Base-by-base conservation (phyloP, 225 moss, liverwort and hornwort genomes). In the Climacium dendroides region DNA sequence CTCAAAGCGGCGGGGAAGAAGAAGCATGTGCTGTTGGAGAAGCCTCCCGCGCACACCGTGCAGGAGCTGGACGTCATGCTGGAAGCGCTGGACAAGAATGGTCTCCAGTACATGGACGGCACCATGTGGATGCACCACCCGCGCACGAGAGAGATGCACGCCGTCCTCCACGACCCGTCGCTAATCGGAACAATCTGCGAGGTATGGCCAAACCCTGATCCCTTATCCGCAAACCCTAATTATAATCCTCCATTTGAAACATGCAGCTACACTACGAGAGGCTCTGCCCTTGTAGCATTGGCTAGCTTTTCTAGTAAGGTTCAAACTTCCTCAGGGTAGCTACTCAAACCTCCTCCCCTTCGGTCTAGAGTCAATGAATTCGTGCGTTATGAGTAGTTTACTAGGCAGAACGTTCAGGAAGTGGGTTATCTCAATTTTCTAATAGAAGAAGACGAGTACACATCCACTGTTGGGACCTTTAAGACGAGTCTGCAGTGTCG, bases 91-190 rank as follows among this genome's bases (percentile, higher is more conserved):
- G 35, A 82, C 8, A 29, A 48, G 37, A 78, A 85, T 30, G 81
- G 85, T 19, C 87, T 93, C 81, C 93, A 93, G 88, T 93, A 89
- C 82, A 93, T 94, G 94, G 94, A 93, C 69, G 90, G 92, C 32
- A 94, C 94, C 20, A 92, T 94, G 89, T 94, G 90, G 89, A 92
- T 92, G 93, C 93, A 94, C 58, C 94, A 94, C 57, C 94, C 94
- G 10, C 90, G 94, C 79, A 88, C 92, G 9, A 69, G 50, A 19
- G 52, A 90, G 29, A 94, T 94, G 93, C 59, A 91, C 9, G 67
- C 87, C 58, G 79, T 86, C 35, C 80, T 94, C 11, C 92, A 85
- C 53, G 83, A 91, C 52, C 52, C 87, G 9, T 58, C 63, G 23
- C 54, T 62, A 37, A 84, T 94, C 72, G 94, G 94, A 41, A 74